A percentile compares a stretch with the other conserved stretches of the same genome.
These are phyloP conservation scores for Pichia ethanolica DNA, from an alignment of 805 yeast genomes.

Conservation along the genomic window DNA sequence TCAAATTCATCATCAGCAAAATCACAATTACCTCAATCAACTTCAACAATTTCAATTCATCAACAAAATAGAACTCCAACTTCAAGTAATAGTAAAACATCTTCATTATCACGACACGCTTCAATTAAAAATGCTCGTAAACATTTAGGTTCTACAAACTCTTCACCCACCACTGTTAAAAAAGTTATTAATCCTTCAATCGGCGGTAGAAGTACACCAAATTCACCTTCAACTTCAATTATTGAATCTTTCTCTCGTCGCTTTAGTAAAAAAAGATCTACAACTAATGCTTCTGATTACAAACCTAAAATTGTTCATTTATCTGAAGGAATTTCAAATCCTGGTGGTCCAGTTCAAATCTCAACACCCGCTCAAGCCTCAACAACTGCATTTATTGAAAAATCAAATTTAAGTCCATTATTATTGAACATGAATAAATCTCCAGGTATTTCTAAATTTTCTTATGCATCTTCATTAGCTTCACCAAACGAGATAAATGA, in stretches of 20 bases:
- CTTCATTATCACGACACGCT: conserved; percentile 2
- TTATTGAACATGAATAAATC: neutral
- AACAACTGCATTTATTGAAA: neutral
- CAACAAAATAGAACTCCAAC: neutral
- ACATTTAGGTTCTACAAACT: neutral
- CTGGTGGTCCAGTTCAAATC: conserved; percentile 15
- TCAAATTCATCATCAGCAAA: conserved; percentile 2
- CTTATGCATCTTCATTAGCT: too few relatives aligned
- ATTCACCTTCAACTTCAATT: conserved; percentile 23
- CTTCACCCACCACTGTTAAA: neutral
- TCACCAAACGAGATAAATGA: neutral
- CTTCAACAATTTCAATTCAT: neutral
- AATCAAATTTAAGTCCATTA: neutral
- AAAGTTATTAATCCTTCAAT: neutral
- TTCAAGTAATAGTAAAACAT: neutral
- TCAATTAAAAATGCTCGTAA: conserved; percentile 4
- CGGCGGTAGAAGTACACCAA: conserved; percentile 5
- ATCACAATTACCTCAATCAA: too few relatives aligned
- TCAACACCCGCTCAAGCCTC: conserved; percentile 12
- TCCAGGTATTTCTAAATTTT: neutral
- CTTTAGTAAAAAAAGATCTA: conserved; percentile 15
- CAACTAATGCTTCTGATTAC: neutral
- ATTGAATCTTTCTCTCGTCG: conserved; percentile 24
- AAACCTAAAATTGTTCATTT: conserved; percentile 20
- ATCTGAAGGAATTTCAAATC: conserved; percentile 18